These are phyloP conservation scores for Phialophora chinensis DNA, from an alignment of 2,329 filamentous ascomycete species.

Conservation along the genomic window DNA sequence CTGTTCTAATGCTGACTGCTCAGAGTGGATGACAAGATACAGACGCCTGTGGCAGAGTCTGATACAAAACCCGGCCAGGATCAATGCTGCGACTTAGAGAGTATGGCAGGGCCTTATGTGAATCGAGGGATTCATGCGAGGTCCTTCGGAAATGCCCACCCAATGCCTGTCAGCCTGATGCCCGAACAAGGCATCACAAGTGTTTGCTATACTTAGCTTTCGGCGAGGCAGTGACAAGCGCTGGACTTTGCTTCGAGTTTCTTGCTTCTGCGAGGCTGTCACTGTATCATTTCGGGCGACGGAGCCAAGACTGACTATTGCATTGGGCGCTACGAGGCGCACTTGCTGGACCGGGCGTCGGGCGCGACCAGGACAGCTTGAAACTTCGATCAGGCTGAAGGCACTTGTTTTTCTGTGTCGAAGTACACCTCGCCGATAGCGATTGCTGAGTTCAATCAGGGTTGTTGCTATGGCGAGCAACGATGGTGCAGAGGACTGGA, in stretches of 20 bases:
- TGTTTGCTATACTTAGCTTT: background rate
- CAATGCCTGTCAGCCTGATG: background rate
- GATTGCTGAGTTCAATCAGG: background rate
- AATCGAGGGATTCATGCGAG: background rate
- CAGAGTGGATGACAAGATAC: background rate
- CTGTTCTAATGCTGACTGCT: background rate
- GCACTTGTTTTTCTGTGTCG: background rate
- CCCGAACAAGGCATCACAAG: background rate
- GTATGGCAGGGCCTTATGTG: background rate
- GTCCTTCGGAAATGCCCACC: background rate
- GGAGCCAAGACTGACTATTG: background rate
- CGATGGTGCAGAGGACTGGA: background rate
- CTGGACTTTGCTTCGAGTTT: background rate
- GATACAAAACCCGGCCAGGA: background rate
- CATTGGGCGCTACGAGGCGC: background rate
- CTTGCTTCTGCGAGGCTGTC: background rate
- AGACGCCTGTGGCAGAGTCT: background rate
- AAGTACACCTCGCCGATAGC: background rate
- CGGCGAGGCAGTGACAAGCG: background rate
- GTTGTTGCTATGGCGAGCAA: background rate
- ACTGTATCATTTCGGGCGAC: constrained; percentile 2
- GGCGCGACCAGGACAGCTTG: background rate
- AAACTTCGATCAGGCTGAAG: constrained; percentile 2
- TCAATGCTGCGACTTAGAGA: background rate
- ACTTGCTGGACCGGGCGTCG: background rate